phyloP scores from a whole-genome alignment of 2,329 filamentous ascomycete genomes.

The Penicillium verrucosum region DNA sequence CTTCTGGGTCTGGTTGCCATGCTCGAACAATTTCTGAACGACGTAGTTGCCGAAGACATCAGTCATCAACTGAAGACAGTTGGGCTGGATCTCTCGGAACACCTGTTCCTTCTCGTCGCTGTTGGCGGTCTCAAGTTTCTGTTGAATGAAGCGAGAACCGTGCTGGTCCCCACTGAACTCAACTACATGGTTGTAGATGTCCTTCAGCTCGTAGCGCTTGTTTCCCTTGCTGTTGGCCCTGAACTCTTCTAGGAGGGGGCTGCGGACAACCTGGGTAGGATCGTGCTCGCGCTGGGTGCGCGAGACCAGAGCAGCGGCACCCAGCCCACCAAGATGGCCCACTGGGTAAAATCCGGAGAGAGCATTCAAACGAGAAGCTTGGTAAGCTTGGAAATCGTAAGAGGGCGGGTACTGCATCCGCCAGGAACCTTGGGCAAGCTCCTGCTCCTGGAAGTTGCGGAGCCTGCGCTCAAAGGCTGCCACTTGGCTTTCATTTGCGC shows the following conservation, averaged over 20 bases:
- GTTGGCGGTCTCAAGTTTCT: constrained; percentile 86
- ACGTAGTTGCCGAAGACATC: constrained; percentile 99
- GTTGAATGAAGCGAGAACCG: constrained; percentile 91
- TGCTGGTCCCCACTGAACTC: constrained; percentile 96
- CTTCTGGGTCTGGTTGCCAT: constrained; percentile 92
- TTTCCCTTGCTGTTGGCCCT: constrained; percentile 68
- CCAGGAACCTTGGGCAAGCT: constrained; percentile 29
- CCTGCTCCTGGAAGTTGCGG: constrained; percentile 46
- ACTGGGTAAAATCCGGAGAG: constrained; percentile 40
- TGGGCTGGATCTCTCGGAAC: constrained; percentile 80
- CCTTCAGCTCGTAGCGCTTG: constrained; percentile 77
- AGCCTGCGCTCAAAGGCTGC: constrained; percentile 50
- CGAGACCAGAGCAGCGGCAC: constrained; percentile 37
- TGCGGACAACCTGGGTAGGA: constrained; percentile 61
- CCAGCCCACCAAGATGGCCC: constrained; percentile 29
- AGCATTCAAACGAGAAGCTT: constrained; percentile 31
- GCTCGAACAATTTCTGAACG: constrained; percentile 95
- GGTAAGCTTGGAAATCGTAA: constrained; percentile 36
- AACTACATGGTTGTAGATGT: constrained; percentile 82
- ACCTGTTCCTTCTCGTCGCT: constrained; percentile 93
- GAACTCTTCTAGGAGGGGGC: constrained; percentile 75
- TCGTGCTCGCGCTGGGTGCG: constrained; percentile 57
- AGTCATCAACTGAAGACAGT: constrained; percentile 85
- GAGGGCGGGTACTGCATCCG: constrained; percentile 31
- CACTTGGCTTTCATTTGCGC: constrained; percentile 44